Evolutionary conservation across 371 early-diverging fungal genomes (phyloP).

Genomic region (Lichtheimia corymbifera): DNA sequence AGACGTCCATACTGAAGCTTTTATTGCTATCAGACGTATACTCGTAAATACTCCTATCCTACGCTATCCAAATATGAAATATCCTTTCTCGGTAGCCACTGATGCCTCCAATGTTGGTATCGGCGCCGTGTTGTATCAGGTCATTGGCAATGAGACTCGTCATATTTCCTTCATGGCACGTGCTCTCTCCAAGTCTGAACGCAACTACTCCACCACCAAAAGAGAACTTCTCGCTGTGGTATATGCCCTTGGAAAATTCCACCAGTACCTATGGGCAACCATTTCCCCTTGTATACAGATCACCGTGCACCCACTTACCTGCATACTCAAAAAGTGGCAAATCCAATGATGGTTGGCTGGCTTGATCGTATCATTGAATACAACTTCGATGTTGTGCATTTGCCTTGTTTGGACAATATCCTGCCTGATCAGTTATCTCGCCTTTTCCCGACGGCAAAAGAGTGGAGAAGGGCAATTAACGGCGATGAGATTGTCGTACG

Average conservation of each 20-base stretch:
- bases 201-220: constrained; percentile 8
- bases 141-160: background rate
- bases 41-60: constrained; percentile 13
- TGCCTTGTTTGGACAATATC: too few species aligned
- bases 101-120: constrained; percentile 44
- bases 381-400: too few species aligned
- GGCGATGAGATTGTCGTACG: too few species aligned
- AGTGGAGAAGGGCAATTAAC: too few species aligned
- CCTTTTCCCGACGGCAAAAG: too few species aligned
- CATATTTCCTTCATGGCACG: constrained; percentile 23
- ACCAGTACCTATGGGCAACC: constrained; percentile 30
- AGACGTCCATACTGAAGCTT: constrained; percentile 2
- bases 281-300: constrained; percentile 22
- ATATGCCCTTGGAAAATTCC: constrained; percentile 20
- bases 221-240: constrained; percentile 20
- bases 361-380: constrained; percentile 15
- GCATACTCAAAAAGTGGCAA: constrained; percentile 19
- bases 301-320: constrained; percentile 23
- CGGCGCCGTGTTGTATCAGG: constrained; percentile 34
- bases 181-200: constrained; percentile 8
- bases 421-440: too few species aligned
- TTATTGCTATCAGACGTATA: too few species aligned
- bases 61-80: constrained; percentile 21
- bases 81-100: constrained; percentile 32
- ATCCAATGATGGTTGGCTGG: constrained; percentile 28